These are phyloP conservation scores for Acanthamoeba healyi DNA, from an alignment of 208 protist genomes.

Conservation along the genomic window DNA sequence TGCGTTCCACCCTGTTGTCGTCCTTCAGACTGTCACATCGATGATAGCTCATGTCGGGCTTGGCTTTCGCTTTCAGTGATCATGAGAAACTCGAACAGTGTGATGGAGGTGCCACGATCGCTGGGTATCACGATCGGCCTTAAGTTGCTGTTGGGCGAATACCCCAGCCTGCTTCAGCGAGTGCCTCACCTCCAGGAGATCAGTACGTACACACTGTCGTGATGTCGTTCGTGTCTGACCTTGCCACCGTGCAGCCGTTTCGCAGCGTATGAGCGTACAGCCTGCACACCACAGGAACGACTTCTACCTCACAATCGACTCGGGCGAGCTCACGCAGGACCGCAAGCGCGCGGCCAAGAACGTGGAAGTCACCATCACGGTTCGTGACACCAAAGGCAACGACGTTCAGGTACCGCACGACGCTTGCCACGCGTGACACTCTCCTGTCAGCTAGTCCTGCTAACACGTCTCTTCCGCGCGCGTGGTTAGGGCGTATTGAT, in stretches of 20 bases:
- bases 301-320: conserved; percentile 76
- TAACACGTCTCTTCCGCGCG: no score
- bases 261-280: conserved; percentile 32
- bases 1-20: no score
- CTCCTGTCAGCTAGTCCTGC: no score
- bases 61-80: conserved; percentile 10
- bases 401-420: neutral
- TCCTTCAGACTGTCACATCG: no score
- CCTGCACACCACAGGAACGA: conserved; percentile 74
- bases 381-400: conserved; percentile 70
- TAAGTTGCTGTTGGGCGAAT: conserved; percentile 72
- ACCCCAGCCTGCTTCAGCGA: conserved; percentile 36
- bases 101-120: conserved; percentile 71
- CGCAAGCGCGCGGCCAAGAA: conserved; percentile 78
- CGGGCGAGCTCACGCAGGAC: conserved; percentile 78
- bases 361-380: conserved; percentile 74
- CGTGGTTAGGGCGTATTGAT: neutral
- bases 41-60: no score
- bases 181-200: conserved; percentile 67
- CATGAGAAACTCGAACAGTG: conserved; percentile 75
- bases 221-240: no score
- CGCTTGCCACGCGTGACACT: no score
- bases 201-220: neutral
- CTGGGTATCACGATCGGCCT: conserved; percentile 78
- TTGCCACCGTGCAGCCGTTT: neutral